Base-by-base conservation (phyloP, 257 asterid species). In the Plectranthus barbatus region DNA sequence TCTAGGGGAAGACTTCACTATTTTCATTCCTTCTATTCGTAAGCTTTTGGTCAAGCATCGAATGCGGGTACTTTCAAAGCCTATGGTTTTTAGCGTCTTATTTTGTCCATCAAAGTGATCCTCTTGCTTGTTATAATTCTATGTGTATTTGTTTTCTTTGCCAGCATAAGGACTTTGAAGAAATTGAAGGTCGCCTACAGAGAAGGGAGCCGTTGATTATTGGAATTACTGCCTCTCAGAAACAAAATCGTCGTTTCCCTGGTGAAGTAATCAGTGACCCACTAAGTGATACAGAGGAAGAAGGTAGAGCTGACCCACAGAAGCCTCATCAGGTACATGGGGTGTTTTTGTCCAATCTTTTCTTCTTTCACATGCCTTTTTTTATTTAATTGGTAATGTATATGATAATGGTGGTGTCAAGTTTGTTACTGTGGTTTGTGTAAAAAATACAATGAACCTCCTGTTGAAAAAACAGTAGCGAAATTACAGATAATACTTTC, bases 111-210 rank as follows among this genome's bases (percentile, higher is more conserved):
- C n/a, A 9, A 24, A 42, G 39, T 52, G 57, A 63, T 60, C n/a
- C 56, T 64, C 21, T 56, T 44, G 42, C 39, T 50, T 34, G n/a
- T 70, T 45, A 45, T 41, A 64, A 65, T 18, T 34, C 34, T 37
- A 62, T 49, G 13, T 21, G 9, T 60, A 50, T 14, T 73, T 51
- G 14, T 54, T 56, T 76, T 70, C 47, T 68, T 58, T 54, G 68
- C 64, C 88, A 93, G 99, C 97, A 93, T 69, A 85, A 83, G 80
- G 96, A 93, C 64, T 93, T 93, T 45, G 96, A 93, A 79, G 99
- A 87, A 72, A 90, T 90, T 69, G 84, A 83, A 77, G 88, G 77
- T 29, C 90, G 90, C 61, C 57, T 90, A 62, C 77, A 67, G 55
- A 85, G 80, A 73, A 84, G 96, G 52, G 96, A 82, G 73, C 94